Evolutionary conservation across 2,329 filamentous ascomycete genomes (phyloP), one percentile per base, ranked within the genome.

Genomic region (Claviceps cyperi): DNA sequence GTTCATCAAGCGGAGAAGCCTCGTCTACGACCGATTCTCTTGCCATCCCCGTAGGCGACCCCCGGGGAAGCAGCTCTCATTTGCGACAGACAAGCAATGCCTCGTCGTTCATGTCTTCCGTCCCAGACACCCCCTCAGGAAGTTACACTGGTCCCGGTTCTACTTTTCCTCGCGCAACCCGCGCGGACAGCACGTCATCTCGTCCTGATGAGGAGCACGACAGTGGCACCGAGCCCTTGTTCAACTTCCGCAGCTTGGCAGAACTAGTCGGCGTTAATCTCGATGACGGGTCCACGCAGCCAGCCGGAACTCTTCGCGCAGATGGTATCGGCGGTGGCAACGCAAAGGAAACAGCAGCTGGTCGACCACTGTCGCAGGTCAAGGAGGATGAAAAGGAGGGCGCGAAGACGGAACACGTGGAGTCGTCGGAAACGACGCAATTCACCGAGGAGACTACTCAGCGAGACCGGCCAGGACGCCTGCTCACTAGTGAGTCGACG

Each of bases 221-320:
- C 22, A 69, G 73, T 4, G 71, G 74, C 14, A 55, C 70, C 50
- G 90, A 96, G 61, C 80, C 88, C 3, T 80, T 95, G 77, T 92
- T 94, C 66, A 96, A 95, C 64, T 96, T 96, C 62, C 76, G 81
- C 50, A 95, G 88, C 57, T 69, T 97, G 21, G 86, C 87, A 2
- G 86, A 87, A 54, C 86, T 94, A 63, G 86, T 96, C 32, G 86
- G 83, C 0, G 80, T 79, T 7, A 72, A 77, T 45, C 67, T 80
- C 36, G 76, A 79, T 43, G 64, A 73, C 39, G 71, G 56, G 7
- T 53, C 70, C 0, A 64, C 66, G 1, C 60, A 60, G 50, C 43
- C 54, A 49, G 55, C 63, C 51, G 59, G 59, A 47, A 24, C 24
- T 11, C 50, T 24, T 11, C 50, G 66, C 39, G 48, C 43, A 39